Conservation (phyloP, 139 green algal genomes). For the Gonium pectorale region DNA sequence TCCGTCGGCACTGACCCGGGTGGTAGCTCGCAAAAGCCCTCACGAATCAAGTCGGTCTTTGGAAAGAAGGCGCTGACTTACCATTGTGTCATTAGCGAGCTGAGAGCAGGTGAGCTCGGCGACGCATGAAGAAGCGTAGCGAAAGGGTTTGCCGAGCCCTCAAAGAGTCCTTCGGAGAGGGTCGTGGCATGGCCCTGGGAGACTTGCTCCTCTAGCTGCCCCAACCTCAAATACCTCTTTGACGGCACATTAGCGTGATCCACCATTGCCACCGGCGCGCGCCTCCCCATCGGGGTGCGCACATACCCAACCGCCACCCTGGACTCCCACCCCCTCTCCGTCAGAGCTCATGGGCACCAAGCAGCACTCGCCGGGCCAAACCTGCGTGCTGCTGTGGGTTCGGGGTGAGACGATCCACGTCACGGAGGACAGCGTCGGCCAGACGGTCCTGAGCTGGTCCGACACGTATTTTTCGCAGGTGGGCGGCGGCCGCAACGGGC, state of each 20-base stretch:
- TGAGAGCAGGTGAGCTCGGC: slow-evolving; percentile 17
- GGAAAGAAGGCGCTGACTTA: background rate
- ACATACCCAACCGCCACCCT: no score
- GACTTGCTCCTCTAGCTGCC: no score
- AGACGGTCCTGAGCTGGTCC: slow-evolving; percentile 12
- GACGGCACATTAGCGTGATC: no score
- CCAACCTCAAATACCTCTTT: no score
- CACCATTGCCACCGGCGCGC: no score
- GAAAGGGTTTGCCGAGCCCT: no score
- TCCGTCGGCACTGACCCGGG: no score
- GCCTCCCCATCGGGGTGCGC: no score
- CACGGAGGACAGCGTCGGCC: slow-evolving; percentile 18
- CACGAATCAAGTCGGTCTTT: background rate
- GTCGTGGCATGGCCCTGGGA: no score
- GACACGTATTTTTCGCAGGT: slow-evolving; percentile 36
- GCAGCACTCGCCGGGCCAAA: background rate
- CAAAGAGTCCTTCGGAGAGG: no score
- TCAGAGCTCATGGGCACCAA: slow-evolving; percentile 32
- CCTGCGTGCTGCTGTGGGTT: slow-evolving; percentile 20
- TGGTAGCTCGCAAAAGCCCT: background rate
- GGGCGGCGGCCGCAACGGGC: background rate
- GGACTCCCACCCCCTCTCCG: no score
- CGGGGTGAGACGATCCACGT: slow-evolving; percentile 18
- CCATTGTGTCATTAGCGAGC: slow-evolving; percentile 22
- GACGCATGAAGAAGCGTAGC: no score